Evolutionary conservation across 371 early-diverging fungal species (phyloP).

Genomic region (Mortierella sp.): DNA sequence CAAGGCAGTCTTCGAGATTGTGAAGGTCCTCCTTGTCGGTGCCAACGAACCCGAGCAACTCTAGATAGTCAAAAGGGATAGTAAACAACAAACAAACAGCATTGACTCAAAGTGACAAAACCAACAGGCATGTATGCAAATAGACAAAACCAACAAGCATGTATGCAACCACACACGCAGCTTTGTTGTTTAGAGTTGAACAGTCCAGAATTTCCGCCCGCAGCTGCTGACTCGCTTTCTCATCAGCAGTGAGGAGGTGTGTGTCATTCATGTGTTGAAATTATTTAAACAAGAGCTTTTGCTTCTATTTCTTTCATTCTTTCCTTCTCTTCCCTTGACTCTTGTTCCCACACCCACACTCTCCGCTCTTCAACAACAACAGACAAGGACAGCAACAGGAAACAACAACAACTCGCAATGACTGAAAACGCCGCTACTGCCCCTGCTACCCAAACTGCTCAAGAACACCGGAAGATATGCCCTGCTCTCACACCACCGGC

Average conservation of each 20-base stretch:
- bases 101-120: too few species aligned
- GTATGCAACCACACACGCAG: too few species aligned
- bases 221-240: neutral
- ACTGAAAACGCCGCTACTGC: neutral
- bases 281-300: neutral
- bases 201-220: neutral
- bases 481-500: neutral
- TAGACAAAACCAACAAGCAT: too few species aligned
- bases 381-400: neutral
- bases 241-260: neutral
- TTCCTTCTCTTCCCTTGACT: neutral
- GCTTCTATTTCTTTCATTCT: neutral
- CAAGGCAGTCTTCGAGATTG: constrained; percentile 43
- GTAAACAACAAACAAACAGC: neutral
- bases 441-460: neutral
- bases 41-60: constrained; percentile 45
- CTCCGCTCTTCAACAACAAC: neutral
- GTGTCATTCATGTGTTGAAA: neutral
- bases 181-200: neutral
- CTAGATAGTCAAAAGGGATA: neutral
- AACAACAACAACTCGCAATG: neutral
- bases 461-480: neutral
- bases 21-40: constrained; percentile 42
- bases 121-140: too few species aligned
- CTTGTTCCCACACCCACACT: neutral